Evolutionary conservation across 2,329 filamentous ascomycete species (phyloP).

Genomic region (Microcyclosporella mali): DNA sequence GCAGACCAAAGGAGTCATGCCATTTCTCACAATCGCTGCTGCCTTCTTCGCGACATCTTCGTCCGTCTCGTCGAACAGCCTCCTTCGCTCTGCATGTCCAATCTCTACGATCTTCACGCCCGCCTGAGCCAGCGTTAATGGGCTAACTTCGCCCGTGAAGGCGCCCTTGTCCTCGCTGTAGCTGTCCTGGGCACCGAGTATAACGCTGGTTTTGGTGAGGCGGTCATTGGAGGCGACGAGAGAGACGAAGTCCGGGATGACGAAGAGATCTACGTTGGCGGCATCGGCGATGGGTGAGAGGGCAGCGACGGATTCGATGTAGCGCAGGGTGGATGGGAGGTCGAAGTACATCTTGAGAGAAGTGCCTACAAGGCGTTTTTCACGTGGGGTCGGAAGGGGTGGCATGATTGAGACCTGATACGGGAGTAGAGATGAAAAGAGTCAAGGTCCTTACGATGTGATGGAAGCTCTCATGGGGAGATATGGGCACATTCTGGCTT

Average conservation of each 20-base stretch:
- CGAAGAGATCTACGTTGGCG: constrained; percentile 61
- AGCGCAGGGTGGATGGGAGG: constrained; percentile 52
- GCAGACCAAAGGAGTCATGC: constrained; percentile 71
- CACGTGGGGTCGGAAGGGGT: constrained; percentile 30
- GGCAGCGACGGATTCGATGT: constrained; percentile 38
- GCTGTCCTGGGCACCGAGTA: constrained; percentile 70
- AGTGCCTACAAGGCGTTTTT: constrained; percentile 63
- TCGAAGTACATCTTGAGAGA: constrained; percentile 79
- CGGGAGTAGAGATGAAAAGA: too few species aligned
- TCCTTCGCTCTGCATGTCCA: constrained; percentile 71
- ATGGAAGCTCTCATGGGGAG: too few species aligned
- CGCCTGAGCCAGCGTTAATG: constrained; percentile 58
- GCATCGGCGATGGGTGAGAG: constrained; percentile 49
- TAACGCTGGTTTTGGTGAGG: constrained; percentile 46
- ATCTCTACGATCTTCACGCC: constrained; percentile 70
- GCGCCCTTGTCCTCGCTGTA: constrained; percentile 65
- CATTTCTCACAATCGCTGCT: constrained; percentile 59
- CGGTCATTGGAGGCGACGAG: constrained; percentile 48
- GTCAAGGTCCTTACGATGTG: too few species aligned
- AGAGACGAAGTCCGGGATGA: constrained; percentile 72
- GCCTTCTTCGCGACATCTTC: constrained; percentile 62
- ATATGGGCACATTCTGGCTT: too few species aligned
- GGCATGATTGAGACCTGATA: constrained; percentile 15
- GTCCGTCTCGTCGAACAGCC: constrained; percentile 70
- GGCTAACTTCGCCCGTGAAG: constrained; percentile 73